Conservation (phyloP, 176 grass and related monocot species). For the Oryza australiensis region DNA sequence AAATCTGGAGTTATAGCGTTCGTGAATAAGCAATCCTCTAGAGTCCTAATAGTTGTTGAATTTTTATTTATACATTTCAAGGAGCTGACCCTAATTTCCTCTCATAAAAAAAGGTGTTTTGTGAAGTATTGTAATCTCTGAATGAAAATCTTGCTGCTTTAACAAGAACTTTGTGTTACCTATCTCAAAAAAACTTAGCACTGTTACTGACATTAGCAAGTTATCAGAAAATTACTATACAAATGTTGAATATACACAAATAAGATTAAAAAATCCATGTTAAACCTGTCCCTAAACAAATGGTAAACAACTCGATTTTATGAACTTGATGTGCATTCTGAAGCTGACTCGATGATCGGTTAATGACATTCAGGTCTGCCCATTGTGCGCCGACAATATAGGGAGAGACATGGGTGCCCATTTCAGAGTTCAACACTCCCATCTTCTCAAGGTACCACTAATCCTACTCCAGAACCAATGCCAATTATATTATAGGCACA, state of each 20-base stretch:
- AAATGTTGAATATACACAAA: neutral
- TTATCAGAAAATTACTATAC: neutral
- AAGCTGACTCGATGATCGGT: neutral
- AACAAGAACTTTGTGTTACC: neutral
- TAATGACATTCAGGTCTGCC: constrained; percentile 65
- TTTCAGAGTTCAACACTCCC: constrained; percentile 65
- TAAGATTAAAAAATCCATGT: neutral
- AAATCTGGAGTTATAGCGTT: neutral
- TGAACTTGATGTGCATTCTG: neutral
- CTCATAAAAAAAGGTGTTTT: neutral
- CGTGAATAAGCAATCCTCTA: neutral
- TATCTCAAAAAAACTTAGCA: neutral
- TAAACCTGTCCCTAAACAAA: neutral
- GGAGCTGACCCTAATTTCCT: neutral
- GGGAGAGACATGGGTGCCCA: constrained; percentile 80
- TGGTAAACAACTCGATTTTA: neutral
- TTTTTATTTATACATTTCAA: neutral
- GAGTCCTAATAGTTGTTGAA: neutral
- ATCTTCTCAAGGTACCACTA: constrained; percentile 62
- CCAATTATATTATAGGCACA: neutral
- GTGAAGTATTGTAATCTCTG: neutral
- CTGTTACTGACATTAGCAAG: neutral
- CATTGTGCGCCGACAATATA: constrained; percentile 66
- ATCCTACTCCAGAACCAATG: neutral
- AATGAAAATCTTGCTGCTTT: neutral